Evolutionary conservation across 768 basidiomycete genomes (phyloP), one percentile per base, ranked within the genome.

Genomic region (Hericium coralloides): DNA sequence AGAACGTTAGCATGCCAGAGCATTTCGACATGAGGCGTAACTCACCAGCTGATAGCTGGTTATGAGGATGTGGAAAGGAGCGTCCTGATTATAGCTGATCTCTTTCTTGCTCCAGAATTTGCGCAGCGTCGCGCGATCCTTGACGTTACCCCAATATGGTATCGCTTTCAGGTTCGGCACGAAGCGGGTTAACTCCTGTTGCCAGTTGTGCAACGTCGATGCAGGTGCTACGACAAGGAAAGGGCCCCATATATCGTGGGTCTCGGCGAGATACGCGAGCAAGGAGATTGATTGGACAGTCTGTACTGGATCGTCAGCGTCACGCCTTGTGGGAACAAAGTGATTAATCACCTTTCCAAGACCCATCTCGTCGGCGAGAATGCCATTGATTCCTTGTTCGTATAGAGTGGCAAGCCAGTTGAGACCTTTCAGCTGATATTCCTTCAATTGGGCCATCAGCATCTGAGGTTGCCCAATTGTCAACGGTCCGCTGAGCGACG

Each of bases 81-180:
- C 92, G 64, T 97, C 92, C 66, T 93, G 82, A 66, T 93, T 84
- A 70, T 97, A 98, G 62, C 88, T 92, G 67, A 98, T 90, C 66
- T 94, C 89, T 72, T 98, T 98, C 73, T 91, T 90, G 72, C 92
- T 94, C 97, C 97, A 99, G 66, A 98, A 95, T 70, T 95, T 94
- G 56, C 97, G 82, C 56, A 99, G 72, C 2, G 93, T 95, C 41
- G 92, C 82, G 45, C 97, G 86, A 67, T 99, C 97, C 69, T 95
- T 97, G 48, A 92, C 89, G 66, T 89, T 92, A 38, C 97, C 97
- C 97, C 97, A 99, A 67, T 99, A 98, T 1, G 97, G 97, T 45
- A 99, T 73, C 3, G 94, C 93, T 69, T 98, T 98, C 52, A 99
- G 79, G 55, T 78, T 78, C 23, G 97, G 97, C 4, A 97, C 92